A percentile compares a stretch with the other conserved stretches of the same genome.
Conservation (phyloP, 2,329 filamentous ascomycete species). For the Fusarium succisae region DNA sequence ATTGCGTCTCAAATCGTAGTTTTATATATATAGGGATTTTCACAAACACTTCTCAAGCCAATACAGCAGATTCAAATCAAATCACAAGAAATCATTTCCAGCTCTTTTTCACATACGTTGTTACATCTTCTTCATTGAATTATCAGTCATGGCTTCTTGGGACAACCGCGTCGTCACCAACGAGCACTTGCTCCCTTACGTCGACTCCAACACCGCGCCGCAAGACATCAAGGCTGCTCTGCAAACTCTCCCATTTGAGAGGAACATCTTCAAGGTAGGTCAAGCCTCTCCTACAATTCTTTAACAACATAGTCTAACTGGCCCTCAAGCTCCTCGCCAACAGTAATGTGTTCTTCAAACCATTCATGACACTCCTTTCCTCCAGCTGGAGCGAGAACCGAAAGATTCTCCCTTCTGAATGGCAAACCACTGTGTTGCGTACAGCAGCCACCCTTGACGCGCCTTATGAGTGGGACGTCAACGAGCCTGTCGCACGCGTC, state of each 20-base stretch:
- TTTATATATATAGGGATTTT: background rate
- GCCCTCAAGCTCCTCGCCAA: background rate
- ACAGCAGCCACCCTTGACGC: constrained; percentile 1
- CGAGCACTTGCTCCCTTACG: constrained; percentile 12
- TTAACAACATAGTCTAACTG: background rate
- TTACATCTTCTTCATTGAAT: fast-evolving
- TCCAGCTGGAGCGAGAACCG: constrained; percentile 11
- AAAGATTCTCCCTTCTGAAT: constrained; percentile 7
- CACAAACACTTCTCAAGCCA: background rate
- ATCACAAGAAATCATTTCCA: background rate
- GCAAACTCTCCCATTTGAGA: constrained; percentile 12
- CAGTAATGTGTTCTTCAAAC: constrained; percentile 4
- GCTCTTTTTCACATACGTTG: background rate
- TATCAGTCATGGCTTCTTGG: background rate
- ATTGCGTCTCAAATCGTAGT: background rate
- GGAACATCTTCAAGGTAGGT: constrained; percentile 17
- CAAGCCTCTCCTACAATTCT: fast-evolving
- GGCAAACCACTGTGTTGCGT: constrained; percentile 5
- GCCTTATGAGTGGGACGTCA: constrained; percentile 16
- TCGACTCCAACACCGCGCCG: background rate
- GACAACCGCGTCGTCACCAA: background rate
- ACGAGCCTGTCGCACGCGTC: constrained; percentile 7
- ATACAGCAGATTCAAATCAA: background rate
- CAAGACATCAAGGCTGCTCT: constrained; percentile 14
- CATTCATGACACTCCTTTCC: constrained; percentile 9